Percentiles rank a stretch among this genome's conserved stretches.
These are phyloP conservation scores for Saccharomyces hybrid DNA, from an alignment of 1,139 yeast species.

Conservation along the genomic window DNA sequence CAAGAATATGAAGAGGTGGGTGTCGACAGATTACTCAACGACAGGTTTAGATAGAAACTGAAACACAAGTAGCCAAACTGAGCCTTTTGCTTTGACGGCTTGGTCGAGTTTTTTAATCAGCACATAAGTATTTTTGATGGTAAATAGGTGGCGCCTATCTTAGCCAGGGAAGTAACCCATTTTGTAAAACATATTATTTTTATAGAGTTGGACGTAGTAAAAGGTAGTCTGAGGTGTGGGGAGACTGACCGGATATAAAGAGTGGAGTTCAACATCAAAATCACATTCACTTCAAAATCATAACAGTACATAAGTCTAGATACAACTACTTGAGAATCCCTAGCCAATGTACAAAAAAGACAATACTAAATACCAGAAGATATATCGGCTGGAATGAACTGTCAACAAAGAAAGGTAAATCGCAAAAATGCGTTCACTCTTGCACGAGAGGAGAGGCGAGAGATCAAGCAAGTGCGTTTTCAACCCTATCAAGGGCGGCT, in stretches of 20 bases:
- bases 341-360: not conserved
- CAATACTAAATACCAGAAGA: not conserved
- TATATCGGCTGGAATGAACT: not conserved
- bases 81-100: not conserved
- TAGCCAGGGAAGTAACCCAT: not conserved
- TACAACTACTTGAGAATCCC: not conserved
- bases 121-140: not conserved
- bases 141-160: not conserved
- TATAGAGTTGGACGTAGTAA: not conserved
- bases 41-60: slow-evolving; percentile 52
- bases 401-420: not conserved
- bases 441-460: not conserved
- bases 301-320: not conserved
- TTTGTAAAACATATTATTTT: not conserved
- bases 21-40: slow-evolving; percentile 64
- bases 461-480: slow-evolving; percentile 22
- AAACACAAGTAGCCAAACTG: not conserved
- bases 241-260: not conserved
- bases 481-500: slow-evolving; percentile 72
- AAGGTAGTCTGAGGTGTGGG: not conserved
- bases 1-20: slow-evolving; percentile 92
- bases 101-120: not conserved
- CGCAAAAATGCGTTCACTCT: not conserved
- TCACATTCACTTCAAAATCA: not conserved
- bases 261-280: not conserved